Evolutionary conservation across 208 protist genomes (phyloP), one percentile per base, ranked within the genome.

Genomic region (Crithidia sp.): DNA sequence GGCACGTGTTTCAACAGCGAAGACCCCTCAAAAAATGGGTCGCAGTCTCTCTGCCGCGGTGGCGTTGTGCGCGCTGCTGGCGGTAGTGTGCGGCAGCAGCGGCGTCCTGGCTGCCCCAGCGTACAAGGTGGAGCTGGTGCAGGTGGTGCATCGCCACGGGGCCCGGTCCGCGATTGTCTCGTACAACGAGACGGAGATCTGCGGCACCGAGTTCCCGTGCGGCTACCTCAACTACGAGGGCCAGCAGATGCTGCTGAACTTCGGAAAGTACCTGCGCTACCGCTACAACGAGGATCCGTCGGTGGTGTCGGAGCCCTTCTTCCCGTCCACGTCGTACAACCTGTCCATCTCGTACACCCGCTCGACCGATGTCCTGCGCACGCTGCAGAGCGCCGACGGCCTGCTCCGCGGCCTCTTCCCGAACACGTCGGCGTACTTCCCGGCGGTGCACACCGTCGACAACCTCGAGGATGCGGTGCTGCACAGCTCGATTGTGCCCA

Each of bases 131-230:
- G 70, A 81, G 71, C 44, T 79, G 54, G 69, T 87, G 55, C 85
- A 90, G 80, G 45, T 89, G 28, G 67, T 87, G 41, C 86, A 91
- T 66, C 86, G 86, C 53, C 86, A 91, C 69, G 86, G 86, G 28
- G 80, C 83, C 19, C 86, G 86, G 36, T 57, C 70, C 2, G 45
- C 83, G 43, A n/a, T 80, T 16, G 66, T 77, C 5, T n/a, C 41
- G 13, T 7, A 67, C 66, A 89, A 91, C 71, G n/a, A 71, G 10
- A 81, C 76, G 2, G 13, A 67, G 16, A 80, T 92, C 58, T 92
- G 87, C 67, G 74, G 67, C 65, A 71, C 58, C 47, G 74, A 71
- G 28, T 71, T 67, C 37, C 83, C 86, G 28, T 92, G 87, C 52
- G 87, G 84, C n/a, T 60, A 81, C 47, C 77, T 92, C 19, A 92